A percentile compares a stretch with the other conserved stretches of the same genome.
phyloP scores from a whole-genome alignment of 2,329 filamentous ascomycete genomes.

The Ophiostoma ips region DNA sequence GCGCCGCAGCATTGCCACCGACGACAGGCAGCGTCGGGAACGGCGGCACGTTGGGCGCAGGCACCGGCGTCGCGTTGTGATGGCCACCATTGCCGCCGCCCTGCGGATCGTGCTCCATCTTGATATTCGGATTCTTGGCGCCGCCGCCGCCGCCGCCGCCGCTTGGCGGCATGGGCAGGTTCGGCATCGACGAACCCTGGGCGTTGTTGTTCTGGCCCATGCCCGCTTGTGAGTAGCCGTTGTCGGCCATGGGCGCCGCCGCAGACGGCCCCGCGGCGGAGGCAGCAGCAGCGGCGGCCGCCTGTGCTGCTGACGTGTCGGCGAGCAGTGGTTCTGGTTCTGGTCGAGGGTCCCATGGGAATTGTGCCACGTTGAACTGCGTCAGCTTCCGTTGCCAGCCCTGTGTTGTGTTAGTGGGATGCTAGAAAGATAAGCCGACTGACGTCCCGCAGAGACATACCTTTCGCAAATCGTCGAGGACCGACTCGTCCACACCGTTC shows the following conservation, averaged over 20 bases:
- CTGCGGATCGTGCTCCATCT: slow-evolving; percentile 11
- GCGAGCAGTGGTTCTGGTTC: slow-evolving; percentile 33
- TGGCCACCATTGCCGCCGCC: not conserved
- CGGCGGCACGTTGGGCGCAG: slow-evolving; percentile 18
- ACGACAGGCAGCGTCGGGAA: slow-evolving; percentile 17
- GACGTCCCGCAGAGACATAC: slow-evolving; percentile 39
- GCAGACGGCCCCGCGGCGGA: slow-evolving; percentile 15
- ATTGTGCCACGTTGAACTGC: slow-evolving; percentile 67
- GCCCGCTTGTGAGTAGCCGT: slow-evolving; percentile 22
- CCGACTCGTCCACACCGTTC: slow-evolving; percentile 76
- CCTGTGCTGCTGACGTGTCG: slow-evolving; percentile 11
- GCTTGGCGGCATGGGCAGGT: slow-evolving; percentile 16
- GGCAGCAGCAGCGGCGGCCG: slow-evolving; percentile 10
- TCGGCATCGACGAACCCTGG: slow-evolving; percentile 18
- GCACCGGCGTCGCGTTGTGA: not conserved
- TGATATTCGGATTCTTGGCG: slow-evolving; percentile 13
- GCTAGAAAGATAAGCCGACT: not conserved
- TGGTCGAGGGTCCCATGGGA: slow-evolving; percentile 89
- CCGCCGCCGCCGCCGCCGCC: slow-evolving; percentile 9
- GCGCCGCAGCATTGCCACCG: slow-evolving; percentile 31
- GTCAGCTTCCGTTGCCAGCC: slow-evolving; percentile 91
- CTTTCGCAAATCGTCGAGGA: slow-evolving; percentile 74
- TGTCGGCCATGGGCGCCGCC: slow-evolving; percentile 4
- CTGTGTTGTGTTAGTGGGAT: slow-evolving; percentile 30
- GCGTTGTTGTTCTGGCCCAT: slow-evolving; percentile 22